Evolutionary conservation across 1,284 basidiomycete species (phyloP), one percentile per base, ranked within the genome.

Genomic region (Ustilago loliicola): DNA sequence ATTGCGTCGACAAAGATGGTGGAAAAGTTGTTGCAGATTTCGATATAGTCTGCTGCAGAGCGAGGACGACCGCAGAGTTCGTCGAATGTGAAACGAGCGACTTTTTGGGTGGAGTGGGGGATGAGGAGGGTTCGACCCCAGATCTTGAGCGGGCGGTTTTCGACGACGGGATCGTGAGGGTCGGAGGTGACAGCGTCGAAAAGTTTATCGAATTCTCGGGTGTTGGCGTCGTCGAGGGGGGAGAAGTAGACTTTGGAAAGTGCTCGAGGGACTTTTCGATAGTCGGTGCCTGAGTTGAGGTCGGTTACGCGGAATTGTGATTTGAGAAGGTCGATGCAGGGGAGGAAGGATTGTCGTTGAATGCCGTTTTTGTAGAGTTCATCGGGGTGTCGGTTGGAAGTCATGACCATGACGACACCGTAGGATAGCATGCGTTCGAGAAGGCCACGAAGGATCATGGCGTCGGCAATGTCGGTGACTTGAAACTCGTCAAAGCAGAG

Each of bases 401-500:
- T 99, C 89, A 98, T 94, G 53, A 99, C 92, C 81, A 91, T 94
- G 27, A 99, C 92, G 3, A 98, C 95, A 8, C 97, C 97, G 79
- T 93, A 92, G 55, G 92, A 92, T 60, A 95, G 89, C 79, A 99
- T 88, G 29, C 90, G 89, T 86, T 98, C 96, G 50, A 99, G 88
- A 23, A 99, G 88, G 58, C 94, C 91, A 30, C 96, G 90, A 34
- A 99, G 89, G 71, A 99, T 95, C 97, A 99, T 99, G 13, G 97
- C 97, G 81, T 98, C 96, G 21, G 94, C 96, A 79, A 99, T 99
- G 87, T 99, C 96, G 15, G 96, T 98, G 11, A 99, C 94, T 90
- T 99, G 96, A 85, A 99, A 99, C 88, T 99, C 97, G 86, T 99
- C 96, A 85, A 99, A 98, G 86, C 96, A 98, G 42, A 99, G 88